Evolutionary conservation across 495 filamentous ascomycete genomes (phyloP), one percentile per base, ranked within the genome.

Genomic region (Talaromyces wortmannii): DNA sequence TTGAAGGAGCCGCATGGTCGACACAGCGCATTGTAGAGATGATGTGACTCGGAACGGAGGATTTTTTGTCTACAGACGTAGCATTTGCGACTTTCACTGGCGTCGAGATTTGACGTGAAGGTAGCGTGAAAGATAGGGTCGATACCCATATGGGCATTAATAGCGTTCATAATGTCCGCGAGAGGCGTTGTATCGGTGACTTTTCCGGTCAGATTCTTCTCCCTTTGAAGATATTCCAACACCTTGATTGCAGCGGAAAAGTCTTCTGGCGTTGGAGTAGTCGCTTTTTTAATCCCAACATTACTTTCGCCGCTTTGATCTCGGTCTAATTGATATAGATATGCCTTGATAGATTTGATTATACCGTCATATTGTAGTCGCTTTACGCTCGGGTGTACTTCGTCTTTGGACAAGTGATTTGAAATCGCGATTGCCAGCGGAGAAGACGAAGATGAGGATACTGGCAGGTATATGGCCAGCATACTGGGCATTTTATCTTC

Each of bases 51-150:
- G 6, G 62, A 59, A 31, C 51, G 52, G 2, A 53, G 31, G 47
- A 72, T 63, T 17, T 48, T 40, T 40, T 61, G 69, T 16, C 60
- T 57, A 50, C 76, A 78, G 55, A 77, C 72, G 45, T 78, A 78
- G 59, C 74, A 78, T 46, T 61, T 67, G 44, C 30, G 53, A 16
- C 8, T 10, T 13, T 18, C 7, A 6, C 42, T 43, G n/a, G 36
- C 30, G 7, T 45, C n/a, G 23, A 7, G 18, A 7, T 32, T 40
- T 13, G 36, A 40, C 8, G 8, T 13, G 36, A 40, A 50, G 5
- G 23, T 23, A 10, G 31, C 44, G 50, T 55, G 57, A 40, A 55
- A 29, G 11, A 17, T 43, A 0, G 51, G 44, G 6, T 65, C 60
- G 43, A 67, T 47, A 2, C 18, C 48, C 3, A 66, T 33, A 7